Evolutionary conservation across 192 early-diverging fungal species (phyloP).

Genomic region (Backusella australiensis): DNA sequence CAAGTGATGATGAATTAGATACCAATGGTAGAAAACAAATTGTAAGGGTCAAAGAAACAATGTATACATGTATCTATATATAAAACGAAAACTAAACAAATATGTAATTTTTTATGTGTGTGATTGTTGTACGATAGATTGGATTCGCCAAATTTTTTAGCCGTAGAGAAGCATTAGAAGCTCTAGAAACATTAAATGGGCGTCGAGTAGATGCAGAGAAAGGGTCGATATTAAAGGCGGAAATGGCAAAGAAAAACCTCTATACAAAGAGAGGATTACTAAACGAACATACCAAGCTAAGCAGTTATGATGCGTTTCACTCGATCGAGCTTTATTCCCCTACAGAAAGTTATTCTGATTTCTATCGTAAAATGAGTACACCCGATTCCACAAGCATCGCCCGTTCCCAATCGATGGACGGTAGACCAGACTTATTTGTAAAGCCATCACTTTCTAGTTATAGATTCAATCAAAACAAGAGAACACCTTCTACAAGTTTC

Average conservation of each 20-base stretch:
- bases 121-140: constrained; percentile 60
- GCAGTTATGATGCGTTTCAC: neutral
- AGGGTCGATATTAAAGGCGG: constrained; percentile 84
- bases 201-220: constrained; percentile 87
- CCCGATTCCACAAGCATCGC: neutral
- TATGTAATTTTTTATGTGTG: neutral
- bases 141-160: constrained; percentile 98
- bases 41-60: constrained; percentile 58
- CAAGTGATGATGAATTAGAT: constrained; percentile 56
- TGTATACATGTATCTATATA: constrained; percentile 43
- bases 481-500: neutral
- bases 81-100: neutral
- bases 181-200: constrained; percentile 85
- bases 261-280: constrained; percentile 78
- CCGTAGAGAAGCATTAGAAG: constrained; percentile 85
- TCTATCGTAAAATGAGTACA: neutral
- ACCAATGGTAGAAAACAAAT: constrained; percentile 41
- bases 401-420: neutral
- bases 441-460: neutral
- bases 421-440: neutral
- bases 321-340: neutral
- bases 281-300: constrained; percentile 12
- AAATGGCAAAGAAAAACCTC: constrained; percentile 99
- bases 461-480: neutral
- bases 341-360: neutral